Percentiles rank a stretch among this genome's conserved stretches.
These are phyloP conservation scores for Aureobasidium uvarum DNA, from an alignment of 2,329 filamentous ascomycete genomes.

Conservation along the genomic window DNA sequence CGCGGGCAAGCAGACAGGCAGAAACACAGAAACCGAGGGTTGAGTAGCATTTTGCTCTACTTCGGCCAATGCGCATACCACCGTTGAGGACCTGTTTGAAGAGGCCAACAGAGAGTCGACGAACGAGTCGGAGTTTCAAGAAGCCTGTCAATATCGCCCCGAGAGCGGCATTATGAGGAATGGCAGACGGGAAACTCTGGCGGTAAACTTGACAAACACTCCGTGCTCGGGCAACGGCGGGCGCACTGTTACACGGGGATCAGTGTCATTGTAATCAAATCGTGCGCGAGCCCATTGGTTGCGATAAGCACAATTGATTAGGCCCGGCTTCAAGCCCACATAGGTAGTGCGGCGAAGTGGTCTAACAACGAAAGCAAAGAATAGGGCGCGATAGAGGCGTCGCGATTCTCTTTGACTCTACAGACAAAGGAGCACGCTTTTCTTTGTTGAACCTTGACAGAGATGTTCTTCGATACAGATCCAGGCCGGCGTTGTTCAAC, in stretches of 20 bases:
- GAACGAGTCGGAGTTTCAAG: slow-evolving; percentile 13
- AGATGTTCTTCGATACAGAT: neutral
- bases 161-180: slow-evolving; percentile 15
- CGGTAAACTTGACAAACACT: slow-evolving; percentile 18
- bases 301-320: slow-evolving; percentile 26
- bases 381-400: slow-evolving; percentile 14
- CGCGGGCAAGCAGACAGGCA: neutral
- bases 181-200: neutral
- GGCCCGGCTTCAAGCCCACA: slow-evolving; percentile 20
- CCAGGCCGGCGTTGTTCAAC: slow-evolving; percentile 20
- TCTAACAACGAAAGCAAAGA: slow-evolving; percentile 13
- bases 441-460: neutral
- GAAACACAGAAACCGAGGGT: neutral
- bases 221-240: slow-evolving; percentile 6
- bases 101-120: neutral
- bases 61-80: slow-evolving; percentile 8
- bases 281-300: slow-evolving; percentile 20
- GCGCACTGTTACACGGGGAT: slow-evolving; percentile 25
- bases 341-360: slow-evolving; percentile 18
- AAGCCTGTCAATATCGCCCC: slow-evolving; percentile 8
- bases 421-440: neutral
- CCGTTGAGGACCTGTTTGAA: slow-evolving; percentile 20
- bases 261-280: slow-evolving; percentile 25
- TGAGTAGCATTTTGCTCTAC: slow-evolving; percentile 6
- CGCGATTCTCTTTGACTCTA: neutral